Conservation (phyloP, 495 filamentous ascomycete species). For the Penicillium paradoxum region DNA sequence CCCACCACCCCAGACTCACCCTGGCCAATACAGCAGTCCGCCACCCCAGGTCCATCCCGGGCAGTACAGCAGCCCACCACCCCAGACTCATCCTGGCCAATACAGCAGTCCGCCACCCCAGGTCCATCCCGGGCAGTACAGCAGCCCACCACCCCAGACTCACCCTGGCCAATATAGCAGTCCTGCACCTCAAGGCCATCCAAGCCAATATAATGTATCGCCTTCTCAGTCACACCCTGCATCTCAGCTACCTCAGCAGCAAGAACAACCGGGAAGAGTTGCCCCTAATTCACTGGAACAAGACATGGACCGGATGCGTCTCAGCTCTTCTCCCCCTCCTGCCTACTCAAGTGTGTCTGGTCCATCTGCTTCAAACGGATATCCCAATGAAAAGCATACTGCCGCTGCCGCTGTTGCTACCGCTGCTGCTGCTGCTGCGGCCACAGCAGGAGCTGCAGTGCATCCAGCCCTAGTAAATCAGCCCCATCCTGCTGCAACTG, state of each 20-base stretch:
- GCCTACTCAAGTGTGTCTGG: conserved; percentile 80
- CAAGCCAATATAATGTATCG: conserved; percentile 3
- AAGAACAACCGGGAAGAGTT: conserved; percentile 19
- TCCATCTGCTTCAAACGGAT: conserved; percentile 49
- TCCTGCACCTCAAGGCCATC: conserved; percentile 11
- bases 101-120: conserved; percentile 4
- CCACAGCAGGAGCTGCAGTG: conserved; percentile 18
- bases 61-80: conserved; percentile 1
- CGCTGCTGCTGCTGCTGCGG: conserved; percentile 16
- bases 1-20: conserved; percentile 4
- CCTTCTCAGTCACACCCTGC: conserved; percentile 1
- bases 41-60: no score
- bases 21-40: no score
- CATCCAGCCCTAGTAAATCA: conserved; percentile 26
- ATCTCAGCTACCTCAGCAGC: conserved; percentile 13
- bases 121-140: conserved; percentile 8
- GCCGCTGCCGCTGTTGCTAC: conserved; percentile 26
- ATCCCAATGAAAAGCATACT: conserved; percentile 71
- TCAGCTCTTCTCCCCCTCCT: conserved; percentile 80
- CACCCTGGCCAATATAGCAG: conserved; percentile 12
- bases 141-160: conserved; percentile 5
- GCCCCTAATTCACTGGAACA: conserved; percentile 67
- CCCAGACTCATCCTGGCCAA: conserved; percentile 10
- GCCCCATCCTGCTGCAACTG: conserved; percentile 26
- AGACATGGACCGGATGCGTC: conserved; percentile 82